phyloP scores from a whole-genome alignment of 1,139 yeast species.

The Debaryomyces subglobosus region DNA sequence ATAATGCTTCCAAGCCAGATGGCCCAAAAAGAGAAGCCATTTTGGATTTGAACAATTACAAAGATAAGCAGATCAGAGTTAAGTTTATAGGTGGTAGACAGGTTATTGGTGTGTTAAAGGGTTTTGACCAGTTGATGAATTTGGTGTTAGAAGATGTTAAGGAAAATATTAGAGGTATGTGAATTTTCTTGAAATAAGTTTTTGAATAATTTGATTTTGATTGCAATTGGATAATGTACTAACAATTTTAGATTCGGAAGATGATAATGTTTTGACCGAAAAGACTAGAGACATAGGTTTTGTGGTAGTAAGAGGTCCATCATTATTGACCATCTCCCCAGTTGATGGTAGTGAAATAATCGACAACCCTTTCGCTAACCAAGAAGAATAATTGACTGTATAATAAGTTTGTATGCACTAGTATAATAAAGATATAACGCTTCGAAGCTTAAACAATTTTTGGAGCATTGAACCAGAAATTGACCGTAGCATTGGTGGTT shows the following conservation, averaged over 20 bases:
- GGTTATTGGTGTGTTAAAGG: constrained; percentile 78
- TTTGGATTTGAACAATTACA: constrained; percentile 76
- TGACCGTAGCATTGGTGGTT: background rate
- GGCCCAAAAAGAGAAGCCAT: constrained; percentile 91
- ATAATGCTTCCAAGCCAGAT: constrained; percentile 49
- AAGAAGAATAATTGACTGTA: constrained; percentile 18
- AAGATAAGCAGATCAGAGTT: constrained; percentile 73
- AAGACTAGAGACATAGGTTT: constrained; percentile 68
- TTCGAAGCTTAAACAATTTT: background rate
- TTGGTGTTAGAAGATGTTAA: constrained; percentile 83
- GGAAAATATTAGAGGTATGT: constrained; percentile 64
- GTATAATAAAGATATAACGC: constrained; percentile 1
- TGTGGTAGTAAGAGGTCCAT: constrained; percentile 87
- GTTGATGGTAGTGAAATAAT: constrained; percentile 80
- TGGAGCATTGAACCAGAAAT: background rate
- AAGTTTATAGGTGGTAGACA: constrained; percentile 87
- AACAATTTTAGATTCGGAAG: constrained; percentile 58
- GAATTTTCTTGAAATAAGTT: background rate
- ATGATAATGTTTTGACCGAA: constrained; percentile 48
- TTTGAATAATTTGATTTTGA: background rate
- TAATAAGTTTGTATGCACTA: constrained; percentile 9
- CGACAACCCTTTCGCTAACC: constrained; percentile 62
- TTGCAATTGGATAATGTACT: constrained; percentile 18
- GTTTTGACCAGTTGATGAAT: constrained; percentile 92
- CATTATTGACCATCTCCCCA: constrained; percentile 80